Base-by-base conservation (phyloP, 495 filamentous ascomycete species). In the Hyaloscypha hepaticicola region DNA sequence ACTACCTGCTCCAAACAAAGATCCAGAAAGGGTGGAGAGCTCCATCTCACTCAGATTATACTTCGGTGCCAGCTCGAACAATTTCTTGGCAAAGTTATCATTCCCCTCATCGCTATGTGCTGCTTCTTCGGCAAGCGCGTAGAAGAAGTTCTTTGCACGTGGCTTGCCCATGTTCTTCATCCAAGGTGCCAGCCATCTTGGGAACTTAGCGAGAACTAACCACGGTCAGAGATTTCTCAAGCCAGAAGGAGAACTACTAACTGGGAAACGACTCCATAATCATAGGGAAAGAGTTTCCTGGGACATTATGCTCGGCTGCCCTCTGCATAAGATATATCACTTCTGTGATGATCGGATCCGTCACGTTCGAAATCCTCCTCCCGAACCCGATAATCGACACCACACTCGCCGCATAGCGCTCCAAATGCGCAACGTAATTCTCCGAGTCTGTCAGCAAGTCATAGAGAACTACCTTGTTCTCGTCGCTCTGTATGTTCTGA, bases 351-450 rank as follows among this genome's bases (percentile, higher is more conserved):
- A 88, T 80, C 33, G 83, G 78, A 52, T 87, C 84, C 27, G 85
- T 77, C 65, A 83, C 77, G 29, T 76, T 80, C 51, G 82, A 80
- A 9, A 89, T 85, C 7, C 86, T 75, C 21, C 85, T 78, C 0
- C 86, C 86, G 66, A 87, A 89, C 0, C 80, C 83, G 58, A 89
- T 82, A 58, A 83, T 85, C 33, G 84, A 84, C 53, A 88, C 87
- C 9, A 89, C 82, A 62, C 83, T 85, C 0, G 84, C 83, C 1
- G 86, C 85, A 66, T 87, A 89, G 28, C 86, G 76, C 70, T 89
- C 85, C 6, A 89, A 74, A 41, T 86, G 83, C 70, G 83, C 85
- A 48, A 84, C 85, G 72, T 85, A 89, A 48, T 80, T 75, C 22
- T 70, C 69, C 0, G 80, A 78, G 21, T 73, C 78, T 8, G 70